Percentiles rank a stretch among this genome's conserved stretches.
phyloP scores from a whole-genome alignment of 1,139 yeast genomes.

The Pneumocystis carinii region DNA sequence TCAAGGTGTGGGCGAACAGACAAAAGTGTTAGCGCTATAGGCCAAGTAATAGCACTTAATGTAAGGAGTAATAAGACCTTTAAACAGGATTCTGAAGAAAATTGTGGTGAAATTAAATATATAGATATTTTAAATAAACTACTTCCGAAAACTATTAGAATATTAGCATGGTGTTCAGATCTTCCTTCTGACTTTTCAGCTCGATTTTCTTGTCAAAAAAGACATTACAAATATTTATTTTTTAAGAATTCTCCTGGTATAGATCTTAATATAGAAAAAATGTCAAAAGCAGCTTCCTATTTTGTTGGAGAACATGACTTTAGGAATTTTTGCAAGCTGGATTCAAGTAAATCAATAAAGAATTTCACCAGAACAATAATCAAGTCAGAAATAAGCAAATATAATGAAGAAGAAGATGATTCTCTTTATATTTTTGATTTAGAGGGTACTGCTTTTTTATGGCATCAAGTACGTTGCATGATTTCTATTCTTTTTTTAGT shows the following conservation, averaged over 20 bases:
- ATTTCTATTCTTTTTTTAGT: constrained; percentile 64
- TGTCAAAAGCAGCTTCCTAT: constrained; percentile 53
- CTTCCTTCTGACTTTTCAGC: constrained; percentile 84
- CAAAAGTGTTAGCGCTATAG: constrained; percentile 91
- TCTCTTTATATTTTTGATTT: constrained; percentile 53
- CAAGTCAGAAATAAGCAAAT: constrained; percentile 33
- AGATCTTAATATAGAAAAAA: constrained; percentile 42
- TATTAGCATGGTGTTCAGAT: constrained; percentile 67
- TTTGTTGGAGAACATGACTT: constrained; percentile 76
- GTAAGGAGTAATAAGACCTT: constrained; percentile 52
- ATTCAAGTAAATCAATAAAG: constrained; percentile 81
- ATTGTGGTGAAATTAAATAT: constrained; percentile 68
- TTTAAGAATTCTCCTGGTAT: constrained; percentile 17
- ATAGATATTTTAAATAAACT: constrained; percentile 57
- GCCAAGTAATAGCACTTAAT: constrained; percentile 71
- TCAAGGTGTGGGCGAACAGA: constrained; percentile 96
- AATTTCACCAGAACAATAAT: constrained; percentile 50
- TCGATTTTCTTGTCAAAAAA: constrained; percentile 65
- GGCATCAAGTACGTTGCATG: constrained; percentile 99
- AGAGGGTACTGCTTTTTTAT: constrained; percentile 77
- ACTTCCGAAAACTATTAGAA: constrained; percentile 64
- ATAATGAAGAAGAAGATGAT: neutral
- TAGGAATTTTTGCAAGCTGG: constrained; percentile 85
- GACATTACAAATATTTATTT: constrained; percentile 80
- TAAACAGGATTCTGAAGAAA: constrained; percentile 43